These are phyloP conservation scores for Quercus agrifolia DNA, from an alignment of 306 rosid genomes.

Conservation along the genomic window DNA sequence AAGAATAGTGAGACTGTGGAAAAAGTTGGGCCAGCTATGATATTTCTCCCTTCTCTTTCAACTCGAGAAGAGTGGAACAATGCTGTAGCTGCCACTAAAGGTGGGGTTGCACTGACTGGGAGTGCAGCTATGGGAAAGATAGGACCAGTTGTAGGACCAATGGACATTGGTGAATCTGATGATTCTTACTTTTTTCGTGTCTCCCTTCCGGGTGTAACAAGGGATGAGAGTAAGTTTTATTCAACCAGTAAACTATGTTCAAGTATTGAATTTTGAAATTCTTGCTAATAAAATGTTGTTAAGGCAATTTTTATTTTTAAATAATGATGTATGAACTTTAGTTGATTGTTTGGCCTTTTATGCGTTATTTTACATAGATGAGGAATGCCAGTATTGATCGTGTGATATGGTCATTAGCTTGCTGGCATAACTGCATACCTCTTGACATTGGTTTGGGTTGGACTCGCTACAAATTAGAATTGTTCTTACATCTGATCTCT, in stretches of 20 bases:
- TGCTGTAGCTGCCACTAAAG: conserved; percentile 27
- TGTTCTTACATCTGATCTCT: not conserved
- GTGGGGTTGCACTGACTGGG: conserved; percentile 39
- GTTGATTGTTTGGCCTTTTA: not conserved
- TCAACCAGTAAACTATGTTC: not conserved
- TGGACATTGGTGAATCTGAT: conserved; percentile 38
- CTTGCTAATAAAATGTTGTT: not conserved
- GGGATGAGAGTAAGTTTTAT: conserved; percentile 39
- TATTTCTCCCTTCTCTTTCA: conserved; percentile 41
- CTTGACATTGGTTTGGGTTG: not conserved
- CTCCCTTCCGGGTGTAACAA: conserved; percentile 34
- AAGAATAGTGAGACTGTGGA: not conserved
- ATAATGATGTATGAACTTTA: not conserved
- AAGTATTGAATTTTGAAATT: not conserved
- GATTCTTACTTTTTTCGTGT: conserved; percentile 37
- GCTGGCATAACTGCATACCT: not conserved
- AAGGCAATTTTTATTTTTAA: not conserved
- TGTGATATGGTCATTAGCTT: not conserved
- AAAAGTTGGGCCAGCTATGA: conserved; percentile 22
- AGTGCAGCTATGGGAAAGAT: conserved; percentile 32
- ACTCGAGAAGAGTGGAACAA: conserved; percentile 21
- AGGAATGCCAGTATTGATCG: not conserved
- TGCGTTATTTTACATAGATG: not conserved
- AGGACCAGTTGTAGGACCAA: conserved; percentile 35
- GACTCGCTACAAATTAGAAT: not conserved